phyloP scores from a whole-genome alignment of 1,284 basidiomycete species.

The Blastosporella zonata region DNA sequence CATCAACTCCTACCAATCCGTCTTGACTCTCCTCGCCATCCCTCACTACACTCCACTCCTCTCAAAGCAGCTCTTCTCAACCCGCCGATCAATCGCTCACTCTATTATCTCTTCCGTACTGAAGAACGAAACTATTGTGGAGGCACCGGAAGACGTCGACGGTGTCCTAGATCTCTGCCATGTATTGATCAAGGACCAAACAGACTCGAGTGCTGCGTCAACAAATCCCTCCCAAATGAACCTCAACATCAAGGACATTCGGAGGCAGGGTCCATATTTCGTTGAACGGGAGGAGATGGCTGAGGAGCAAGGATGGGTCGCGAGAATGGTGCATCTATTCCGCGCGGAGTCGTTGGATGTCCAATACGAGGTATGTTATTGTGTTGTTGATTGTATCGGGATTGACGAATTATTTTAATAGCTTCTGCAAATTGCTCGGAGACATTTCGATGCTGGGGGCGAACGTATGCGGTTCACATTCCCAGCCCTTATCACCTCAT shows the following conservation, averaged over 20 bases:
- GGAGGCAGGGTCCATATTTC: slow-evolving; percentile 54
- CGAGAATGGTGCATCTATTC: slow-evolving; percentile 94
- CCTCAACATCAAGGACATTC: slow-evolving; percentile 45
- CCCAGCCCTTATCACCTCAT: slow-evolving; percentile 88
- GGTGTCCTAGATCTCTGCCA: slow-evolving; percentile 89
- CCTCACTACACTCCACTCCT: slow-evolving; percentile 85
- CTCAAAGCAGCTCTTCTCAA: slow-evolving; percentile 81
- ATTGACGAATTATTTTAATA: slow-evolving; percentile 28
- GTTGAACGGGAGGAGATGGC: slow-evolving; percentile 85
- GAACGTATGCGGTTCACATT: slow-evolving; percentile 94
- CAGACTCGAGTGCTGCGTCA: slow-evolving; percentile 50
- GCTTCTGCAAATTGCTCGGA: slow-evolving; percentile 86
- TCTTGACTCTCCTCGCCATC: slow-evolving; percentile 89
- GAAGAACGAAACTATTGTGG: slow-evolving; percentile 92
- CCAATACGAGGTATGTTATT: slow-evolving; percentile 75
- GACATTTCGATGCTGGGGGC: slow-evolving; percentile 86
- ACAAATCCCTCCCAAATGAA: slow-evolving; percentile 31
- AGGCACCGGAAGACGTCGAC: slow-evolving; percentile 86
- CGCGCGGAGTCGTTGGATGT: slow-evolving; percentile 77
- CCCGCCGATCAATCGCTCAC: slow-evolving; percentile 86
- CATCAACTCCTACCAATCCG: slow-evolving; percentile 91
- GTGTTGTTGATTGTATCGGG: neutral
- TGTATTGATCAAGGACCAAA: slow-evolving; percentile 87
- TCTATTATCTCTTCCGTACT: slow-evolving; percentile 89
- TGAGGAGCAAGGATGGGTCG: slow-evolving; percentile 97